Evolutionary conservation across 176 grass and related monocot genomes (phyloP).

Genomic region (Calamus simplicifolius): DNA sequence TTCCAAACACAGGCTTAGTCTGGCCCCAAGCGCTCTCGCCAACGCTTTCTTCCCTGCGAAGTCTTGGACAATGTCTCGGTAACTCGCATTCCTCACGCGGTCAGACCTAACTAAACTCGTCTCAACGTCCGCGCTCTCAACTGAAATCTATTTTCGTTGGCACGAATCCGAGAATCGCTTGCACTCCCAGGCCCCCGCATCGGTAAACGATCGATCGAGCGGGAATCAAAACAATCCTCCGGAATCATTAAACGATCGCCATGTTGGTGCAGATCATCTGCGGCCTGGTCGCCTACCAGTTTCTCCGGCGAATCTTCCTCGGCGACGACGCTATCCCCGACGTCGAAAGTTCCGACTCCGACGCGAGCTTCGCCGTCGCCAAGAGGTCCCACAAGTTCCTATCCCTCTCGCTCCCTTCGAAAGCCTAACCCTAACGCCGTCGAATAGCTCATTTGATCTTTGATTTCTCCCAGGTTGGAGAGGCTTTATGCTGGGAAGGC

Average conservation of each 20-base stretch:
- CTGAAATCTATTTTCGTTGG: too few species aligned
- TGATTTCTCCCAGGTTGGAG: conserved; percentile 55
- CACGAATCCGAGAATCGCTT: too few species aligned
- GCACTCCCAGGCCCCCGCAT: too few species aligned
- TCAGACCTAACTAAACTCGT: too few species aligned
- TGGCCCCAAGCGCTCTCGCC: too few species aligned
- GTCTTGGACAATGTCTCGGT: too few species aligned
- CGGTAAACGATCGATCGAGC: too few species aligned
- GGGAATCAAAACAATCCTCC: too few species aligned
- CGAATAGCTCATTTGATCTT: neutral
- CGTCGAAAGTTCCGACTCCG: conserved; percentile 69
- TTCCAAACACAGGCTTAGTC: too few species aligned
- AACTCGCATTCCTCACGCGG: too few species aligned
- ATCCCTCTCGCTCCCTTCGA: neutral
- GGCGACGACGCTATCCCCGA: conserved; percentile 38
- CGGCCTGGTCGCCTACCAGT: conserved; percentile 63
- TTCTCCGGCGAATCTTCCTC: conserved; percentile 45
- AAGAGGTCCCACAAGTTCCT: conserved; percentile 23
- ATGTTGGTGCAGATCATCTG: conserved; percentile 94
- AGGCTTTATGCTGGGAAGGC: conserved; percentile 71
- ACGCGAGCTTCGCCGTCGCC: conserved; percentile 60
- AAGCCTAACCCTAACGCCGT: neutral
- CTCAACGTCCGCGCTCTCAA: too few species aligned
- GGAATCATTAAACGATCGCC: neutral
- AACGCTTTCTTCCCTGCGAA: too few species aligned